These are phyloP conservation scores for Alloteropsis semialata DNA, from an alignment of 176 grass and related monocot genomes.

Conservation along the genomic window DNA sequence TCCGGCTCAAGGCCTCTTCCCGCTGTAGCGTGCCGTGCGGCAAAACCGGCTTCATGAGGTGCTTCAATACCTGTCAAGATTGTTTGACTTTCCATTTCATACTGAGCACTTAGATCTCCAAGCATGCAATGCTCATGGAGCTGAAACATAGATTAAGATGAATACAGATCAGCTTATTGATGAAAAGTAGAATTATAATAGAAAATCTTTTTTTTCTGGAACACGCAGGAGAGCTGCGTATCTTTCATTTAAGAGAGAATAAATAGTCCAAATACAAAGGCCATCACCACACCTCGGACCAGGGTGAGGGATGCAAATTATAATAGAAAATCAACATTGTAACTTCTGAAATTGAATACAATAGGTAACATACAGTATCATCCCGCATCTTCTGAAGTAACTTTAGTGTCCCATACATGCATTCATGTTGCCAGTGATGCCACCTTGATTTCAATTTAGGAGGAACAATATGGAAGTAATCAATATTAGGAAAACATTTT, in stretches of 20 bases:
- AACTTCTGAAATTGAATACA: background rate
- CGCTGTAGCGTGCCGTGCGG: no score
- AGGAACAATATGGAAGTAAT: background rate
- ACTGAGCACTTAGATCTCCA: slow-evolving; percentile 39
- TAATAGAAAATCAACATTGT: background rate
- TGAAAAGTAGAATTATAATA: background rate
- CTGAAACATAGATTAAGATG: background rate
- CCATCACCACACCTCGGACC: no score
- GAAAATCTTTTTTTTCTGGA: no score
- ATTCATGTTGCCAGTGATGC: background rate
- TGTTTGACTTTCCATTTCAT: slow-evolving; percentile 48
- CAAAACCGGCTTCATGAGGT: no score
- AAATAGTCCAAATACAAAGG: no score
- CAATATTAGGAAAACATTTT: background rate
- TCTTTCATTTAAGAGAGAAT: no score
- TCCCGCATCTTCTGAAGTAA: background rate
- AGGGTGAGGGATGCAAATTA: no score
- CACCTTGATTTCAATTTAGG: background rate
- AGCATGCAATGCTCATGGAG: background rate
- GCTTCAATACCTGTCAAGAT: slow-evolving; percentile 37
- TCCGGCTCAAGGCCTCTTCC: no score
- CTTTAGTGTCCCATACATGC: background rate
- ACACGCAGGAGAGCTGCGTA: no score
- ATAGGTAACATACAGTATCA: slow-evolving; percentile 12
- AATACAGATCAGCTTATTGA: background rate